These are phyloP conservation scores for Tuber calosporum DNA, from an alignment of 495 filamentous ascomycete species.

Conservation along the genomic window DNA sequence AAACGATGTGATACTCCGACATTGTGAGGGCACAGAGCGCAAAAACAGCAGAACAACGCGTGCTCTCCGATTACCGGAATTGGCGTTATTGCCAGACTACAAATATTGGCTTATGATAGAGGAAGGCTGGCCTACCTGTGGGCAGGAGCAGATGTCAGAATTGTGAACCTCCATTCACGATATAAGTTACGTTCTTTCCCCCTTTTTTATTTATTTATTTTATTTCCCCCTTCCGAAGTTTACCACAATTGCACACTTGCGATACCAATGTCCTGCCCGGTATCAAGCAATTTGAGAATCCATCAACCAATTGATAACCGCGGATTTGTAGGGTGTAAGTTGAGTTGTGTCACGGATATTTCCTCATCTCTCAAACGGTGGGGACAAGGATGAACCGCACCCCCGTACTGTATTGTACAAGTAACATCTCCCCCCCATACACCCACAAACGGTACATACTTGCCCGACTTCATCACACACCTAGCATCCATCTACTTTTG, in stretches of 20 bases:
- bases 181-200: background rate
- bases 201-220: background rate
- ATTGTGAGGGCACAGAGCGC: background rate
- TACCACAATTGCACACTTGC: background rate
- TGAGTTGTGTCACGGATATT: background rate
- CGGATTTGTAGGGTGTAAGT: background rate
- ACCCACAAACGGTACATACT: background rate
- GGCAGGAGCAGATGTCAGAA: background rate
- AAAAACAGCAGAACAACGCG: background rate
- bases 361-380: background rate
- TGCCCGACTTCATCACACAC: background rate
- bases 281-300: background rate
- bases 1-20: background rate
- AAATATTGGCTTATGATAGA: background rate
- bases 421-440: background rate
- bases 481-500: background rate
- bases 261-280: background rate
- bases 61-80: background rate
- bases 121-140: background rate
- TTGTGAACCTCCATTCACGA: background rate
- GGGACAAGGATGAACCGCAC: background rate
- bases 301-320: background rate
- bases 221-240: background rate
- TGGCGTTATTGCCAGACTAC: background rate
- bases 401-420: too few species aligned